A percentile compares a stretch with the other conserved stretches of the same genome.
Conservation (phyloP, 1,284 basidiomycete genomes). For the Sanguinoderma infundibulare region DNA sequence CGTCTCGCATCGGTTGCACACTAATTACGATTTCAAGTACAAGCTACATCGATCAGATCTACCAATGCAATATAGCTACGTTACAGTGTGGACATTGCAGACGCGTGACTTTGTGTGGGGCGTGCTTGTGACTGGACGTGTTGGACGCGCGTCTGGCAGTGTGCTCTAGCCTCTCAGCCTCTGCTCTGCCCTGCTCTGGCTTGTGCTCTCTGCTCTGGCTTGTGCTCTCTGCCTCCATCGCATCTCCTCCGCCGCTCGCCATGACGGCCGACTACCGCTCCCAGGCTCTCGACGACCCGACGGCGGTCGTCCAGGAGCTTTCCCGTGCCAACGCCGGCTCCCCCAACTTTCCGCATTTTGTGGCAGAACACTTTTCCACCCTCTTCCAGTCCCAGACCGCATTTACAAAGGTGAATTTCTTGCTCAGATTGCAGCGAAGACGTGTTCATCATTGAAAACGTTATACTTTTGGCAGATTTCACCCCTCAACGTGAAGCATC, state of each 20-base stretch:
- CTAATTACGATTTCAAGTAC: no score
- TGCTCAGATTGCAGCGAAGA: neutral
- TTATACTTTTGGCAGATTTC: slow-evolving; percentile 55
- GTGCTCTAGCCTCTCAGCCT: neutral
- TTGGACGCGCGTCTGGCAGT: slow-evolving; percentile 3
- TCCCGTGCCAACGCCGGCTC: slow-evolving; percentile 36
- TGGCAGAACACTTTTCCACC: slow-evolving; percentile 52
- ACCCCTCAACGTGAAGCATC: slow-evolving; percentile 46
- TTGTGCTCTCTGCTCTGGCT: no score
- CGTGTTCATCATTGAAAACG: neutral
- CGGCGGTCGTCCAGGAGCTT: slow-evolving; percentile 50
- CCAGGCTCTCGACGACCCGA: slow-evolving; percentile 55
- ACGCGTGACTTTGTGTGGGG: neutral
- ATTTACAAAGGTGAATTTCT: slow-evolving; percentile 46
- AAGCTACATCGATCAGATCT: no score
- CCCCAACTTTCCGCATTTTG: slow-evolving; percentile 49
- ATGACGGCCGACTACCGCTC: slow-evolving; percentile 59
- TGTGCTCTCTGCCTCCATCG: neutral
- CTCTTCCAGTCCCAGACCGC: slow-evolving; percentile 48
- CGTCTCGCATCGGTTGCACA: no score
- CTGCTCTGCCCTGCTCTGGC: no score
- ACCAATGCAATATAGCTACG: no score
- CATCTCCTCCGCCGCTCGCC: neutral
- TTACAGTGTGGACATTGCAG: no score
- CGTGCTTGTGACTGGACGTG: slow-evolving; percentile 25